phyloP scores from a whole-genome alignment of 2,329 filamentous ascomycete genomes.

The Aspergillus clavatus region DNA sequence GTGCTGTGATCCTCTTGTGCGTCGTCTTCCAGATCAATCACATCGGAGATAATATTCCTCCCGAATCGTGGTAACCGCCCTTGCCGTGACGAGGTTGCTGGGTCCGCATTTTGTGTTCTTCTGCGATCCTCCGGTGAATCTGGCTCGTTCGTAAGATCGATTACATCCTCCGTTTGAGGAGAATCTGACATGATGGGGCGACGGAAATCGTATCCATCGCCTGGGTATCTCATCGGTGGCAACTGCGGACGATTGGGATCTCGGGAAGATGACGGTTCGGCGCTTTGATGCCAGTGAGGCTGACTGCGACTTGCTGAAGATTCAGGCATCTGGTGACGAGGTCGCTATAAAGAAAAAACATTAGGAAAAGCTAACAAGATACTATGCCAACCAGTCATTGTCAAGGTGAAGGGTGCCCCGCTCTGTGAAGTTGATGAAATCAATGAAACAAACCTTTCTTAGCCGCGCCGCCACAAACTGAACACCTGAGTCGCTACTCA shows the following conservation, averaged over 20 bases:
- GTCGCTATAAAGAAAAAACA: constrained; percentile 21
- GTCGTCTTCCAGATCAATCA: constrained; percentile 41
- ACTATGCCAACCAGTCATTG: constrained; percentile 1
- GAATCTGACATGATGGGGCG: constrained; percentile 45
- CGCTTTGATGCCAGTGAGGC: constrained; percentile 23
- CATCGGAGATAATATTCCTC: constrained; percentile 33
- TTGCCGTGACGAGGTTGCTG: constrained; percentile 9
- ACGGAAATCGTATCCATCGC: constrained; percentile 54
- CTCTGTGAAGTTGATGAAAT: constrained; percentile 13
- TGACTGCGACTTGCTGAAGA: constrained; percentile 23
- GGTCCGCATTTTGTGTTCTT: background rate
- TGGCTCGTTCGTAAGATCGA: constrained; percentile 46
- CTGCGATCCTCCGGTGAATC: constrained; percentile 29
- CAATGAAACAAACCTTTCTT: constrained; percentile 32
- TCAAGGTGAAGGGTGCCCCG: constrained; percentile 16
- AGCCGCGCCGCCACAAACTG: constrained; percentile 35
- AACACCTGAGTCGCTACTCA: constrained; percentile 35
- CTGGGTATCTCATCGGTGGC: constrained; percentile 38
- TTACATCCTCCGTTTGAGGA: constrained; percentile 33
- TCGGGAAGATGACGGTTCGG: constrained; percentile 21
- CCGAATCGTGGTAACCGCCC: constrained; percentile 30
- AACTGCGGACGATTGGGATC: constrained; percentile 17
- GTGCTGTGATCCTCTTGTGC: constrained; percentile 10
- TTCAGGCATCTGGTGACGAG: constrained; percentile 34
- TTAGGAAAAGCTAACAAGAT: background rate